phyloP scores from a whole-genome alignment of 1,284 basidiomycete genomes.

The Microbotryomycetes sp. region DNA sequence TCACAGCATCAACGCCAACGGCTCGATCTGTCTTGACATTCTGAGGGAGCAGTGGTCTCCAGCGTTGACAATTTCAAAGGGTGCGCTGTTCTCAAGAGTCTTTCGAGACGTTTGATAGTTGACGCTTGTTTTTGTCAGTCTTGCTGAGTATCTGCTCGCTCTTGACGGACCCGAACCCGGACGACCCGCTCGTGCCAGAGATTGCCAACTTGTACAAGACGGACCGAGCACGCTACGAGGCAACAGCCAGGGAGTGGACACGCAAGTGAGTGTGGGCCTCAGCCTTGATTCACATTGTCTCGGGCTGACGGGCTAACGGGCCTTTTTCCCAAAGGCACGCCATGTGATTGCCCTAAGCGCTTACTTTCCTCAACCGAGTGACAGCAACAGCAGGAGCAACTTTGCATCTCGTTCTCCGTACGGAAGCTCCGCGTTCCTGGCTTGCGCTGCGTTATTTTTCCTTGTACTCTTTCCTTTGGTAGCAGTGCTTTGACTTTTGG shows the following conservation, averaged over 20 bases:
- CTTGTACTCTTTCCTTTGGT: too few species aligned
- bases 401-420: too few species aligned
- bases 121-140: constrained; percentile 50
- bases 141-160: constrained; percentile 91
- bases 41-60: constrained; percentile 70
- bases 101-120: constrained; percentile 31
- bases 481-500: too few species aligned
- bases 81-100: constrained; percentile 52
- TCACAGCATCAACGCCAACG: constrained; percentile 95
- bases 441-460: too few species aligned
- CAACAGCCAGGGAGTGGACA: constrained; percentile 93
- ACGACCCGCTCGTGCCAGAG: constrained; percentile 64
- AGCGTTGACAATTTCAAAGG: constrained; percentile 96
- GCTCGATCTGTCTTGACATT: constrained; percentile 84
- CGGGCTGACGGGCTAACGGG: background rate
- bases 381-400: too few species aligned
- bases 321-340: background rate
- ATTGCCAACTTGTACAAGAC: constrained; percentile 88
- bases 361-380: too few species aligned
- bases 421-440: too few species aligned
- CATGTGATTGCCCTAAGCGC: background rate
- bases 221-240: constrained; percentile 84
- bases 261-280: constrained; percentile 64
- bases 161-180: constrained; percentile 93
- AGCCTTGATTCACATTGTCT: background rate